These are phyloP conservation scores for Fusarium agapanthi DNA, from an alignment of 2,329 filamentous ascomycete species.

Conservation along the genomic window DNA sequence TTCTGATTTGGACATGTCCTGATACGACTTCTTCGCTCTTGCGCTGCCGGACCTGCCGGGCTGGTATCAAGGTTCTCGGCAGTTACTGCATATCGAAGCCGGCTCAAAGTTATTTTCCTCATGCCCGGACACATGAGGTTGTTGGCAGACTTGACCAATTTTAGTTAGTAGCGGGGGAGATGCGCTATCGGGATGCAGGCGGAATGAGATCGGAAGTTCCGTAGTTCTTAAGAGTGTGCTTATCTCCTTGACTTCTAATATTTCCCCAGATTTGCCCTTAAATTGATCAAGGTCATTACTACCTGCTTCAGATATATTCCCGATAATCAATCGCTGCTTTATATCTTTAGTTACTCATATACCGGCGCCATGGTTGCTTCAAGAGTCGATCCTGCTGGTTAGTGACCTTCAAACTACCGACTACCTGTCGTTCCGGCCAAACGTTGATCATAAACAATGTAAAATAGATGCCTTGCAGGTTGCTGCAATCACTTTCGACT, in stretches of 20 bases:
- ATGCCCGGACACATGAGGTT: rapidly evolving
- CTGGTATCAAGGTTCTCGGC: background rate
- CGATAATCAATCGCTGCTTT: rapidly evolving
- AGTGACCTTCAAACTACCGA: background rate
- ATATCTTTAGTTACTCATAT: too few relatives aligned
- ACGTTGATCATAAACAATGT: rapidly evolving
- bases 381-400: constrained; percentile 1
- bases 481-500: background rate
- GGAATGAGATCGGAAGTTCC: background rate
- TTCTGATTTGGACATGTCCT: rapidly evolving
- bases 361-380: background rate
- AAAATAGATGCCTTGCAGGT: background rate
- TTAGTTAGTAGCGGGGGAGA: background rate
- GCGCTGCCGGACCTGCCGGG: background rate
- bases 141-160: background rate
- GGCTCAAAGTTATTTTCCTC: background rate
- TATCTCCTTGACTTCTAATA: background rate
- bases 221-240: background rate
- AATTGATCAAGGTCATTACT: background rate
- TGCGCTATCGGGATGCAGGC: background rate
- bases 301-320: rapidly evolving
- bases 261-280: background rate
- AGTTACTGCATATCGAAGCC: background rate
- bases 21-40: background rate
- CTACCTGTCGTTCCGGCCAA: background rate